Evolutionary conservation across 2,329 filamentous ascomycete genomes (phyloP).

Genomic region (Pseudogymnoascus sp.): DNA sequence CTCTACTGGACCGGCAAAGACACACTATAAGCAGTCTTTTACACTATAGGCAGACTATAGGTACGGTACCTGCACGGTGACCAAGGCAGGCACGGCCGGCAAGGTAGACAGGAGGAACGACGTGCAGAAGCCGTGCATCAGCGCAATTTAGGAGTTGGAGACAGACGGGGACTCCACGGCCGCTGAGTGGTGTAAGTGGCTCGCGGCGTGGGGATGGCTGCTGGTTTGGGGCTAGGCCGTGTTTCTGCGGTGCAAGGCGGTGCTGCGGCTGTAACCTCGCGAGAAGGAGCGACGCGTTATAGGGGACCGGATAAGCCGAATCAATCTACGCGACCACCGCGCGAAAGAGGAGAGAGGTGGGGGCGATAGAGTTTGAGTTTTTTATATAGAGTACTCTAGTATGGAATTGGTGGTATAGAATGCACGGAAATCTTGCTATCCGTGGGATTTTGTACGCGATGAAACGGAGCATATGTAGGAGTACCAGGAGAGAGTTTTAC

Average conservation of each 20-base stretch:
- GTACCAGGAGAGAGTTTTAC: not conserved
- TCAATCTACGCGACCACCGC: not conserved
- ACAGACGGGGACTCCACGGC: not conserved
- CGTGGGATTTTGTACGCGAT: not conserved
- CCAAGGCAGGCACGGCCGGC: not conserved
- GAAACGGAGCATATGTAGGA: not conserved
- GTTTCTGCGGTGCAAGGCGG: not conserved
- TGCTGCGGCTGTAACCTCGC: not conserved
- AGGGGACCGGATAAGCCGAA: not conserved
- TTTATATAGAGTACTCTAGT: not conserved
- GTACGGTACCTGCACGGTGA: not conserved
- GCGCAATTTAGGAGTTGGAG: not conserved
- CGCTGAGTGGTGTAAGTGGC: not conserved
- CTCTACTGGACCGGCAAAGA: not conserved
- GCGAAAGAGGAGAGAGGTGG: not conserved
- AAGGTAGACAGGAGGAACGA: not conserved
- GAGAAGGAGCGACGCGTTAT: not conserved
- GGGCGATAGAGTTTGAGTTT: not conserved
- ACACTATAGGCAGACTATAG: not conserved
- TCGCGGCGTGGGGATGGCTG: not conserved
- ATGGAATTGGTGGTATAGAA: not conserved
- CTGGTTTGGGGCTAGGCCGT: not conserved
- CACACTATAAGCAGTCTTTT: not conserved
- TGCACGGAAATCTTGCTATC: not conserved
- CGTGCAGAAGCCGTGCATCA: slow-evolving; percentile 1